Evolutionary conservation across 2,329 filamentous ascomycete species (phyloP), one percentile per base, ranked within the genome.

Genomic region (Sarocladium strictum): DNA sequence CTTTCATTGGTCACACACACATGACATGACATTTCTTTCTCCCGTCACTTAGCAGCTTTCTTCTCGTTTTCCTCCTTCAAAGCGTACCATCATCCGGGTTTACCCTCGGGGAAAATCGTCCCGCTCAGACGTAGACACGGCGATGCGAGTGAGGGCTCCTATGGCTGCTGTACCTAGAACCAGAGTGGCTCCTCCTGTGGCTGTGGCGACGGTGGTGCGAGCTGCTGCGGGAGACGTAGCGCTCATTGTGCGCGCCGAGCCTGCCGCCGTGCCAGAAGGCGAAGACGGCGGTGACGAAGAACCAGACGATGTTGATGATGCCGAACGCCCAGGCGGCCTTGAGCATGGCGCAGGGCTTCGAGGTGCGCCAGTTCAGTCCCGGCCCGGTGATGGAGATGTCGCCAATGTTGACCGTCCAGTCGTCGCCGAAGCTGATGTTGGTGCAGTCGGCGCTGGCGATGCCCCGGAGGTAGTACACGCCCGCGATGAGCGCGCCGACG

Each of bases 271-370:
- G 80, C 60, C 77, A 67, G 60, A 76, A 80, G 24, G 91, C 90
- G 41, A 94, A 75, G 26, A 93, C 71, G 53, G 83, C 80, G 3
- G 90, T 94, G 65, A 87, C 75, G 68, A 87, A 85, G 73, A 96
- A 96, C 67, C 92, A 86, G 59, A 94, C 74, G 60, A 77, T 76
- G 69, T 94, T 89, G 79, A 97, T 95, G 69, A 97, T 97, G 50
- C 83, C 90, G 61, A 97, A 85, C 2, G 90, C 93, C 72, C 90
- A 97, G 61, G 78, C 80, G 1, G 92, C 87, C 80, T 97, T 97
- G 65, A 96, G 82, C 90, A 97, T 94, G 51, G 87, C 82, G 72
- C 93, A 97, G 4, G 84, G 83, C 77, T 93, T 93, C 70, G 89
- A 78, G 35, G 85, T 69, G 53, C 78, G 69, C 38, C 57, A 58